Evolutionary conservation across 2,329 filamentous ascomycete species (phyloP), one percentile per base, ranked within the genome.

Genomic region (Fusarium sp.): DNA sequence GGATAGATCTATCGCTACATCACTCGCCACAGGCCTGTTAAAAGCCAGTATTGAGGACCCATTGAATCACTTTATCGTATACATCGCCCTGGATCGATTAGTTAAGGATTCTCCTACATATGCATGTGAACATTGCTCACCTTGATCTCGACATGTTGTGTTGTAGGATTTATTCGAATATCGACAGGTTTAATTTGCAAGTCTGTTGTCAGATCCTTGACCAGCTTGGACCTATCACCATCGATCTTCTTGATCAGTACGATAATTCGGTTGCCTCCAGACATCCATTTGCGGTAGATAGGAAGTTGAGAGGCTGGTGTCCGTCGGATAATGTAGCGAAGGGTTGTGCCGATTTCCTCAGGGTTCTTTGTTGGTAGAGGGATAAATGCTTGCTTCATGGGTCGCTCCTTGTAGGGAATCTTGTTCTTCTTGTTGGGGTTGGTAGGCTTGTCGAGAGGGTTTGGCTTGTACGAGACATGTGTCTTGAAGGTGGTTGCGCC

Each of bases 241-340:
- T 93, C 88, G 48, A 95, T 85, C 79, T 92, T 94, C 77, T 93
- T 91, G 56, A 99, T 80, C 56, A 88, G 79, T 7, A 95, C 96
- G 73, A 91, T 80, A 72, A 89, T 87, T 75, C 89, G 84, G 68
- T 92, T 96, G 15, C 93, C 92, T 51, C 93, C 93, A 14, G 88
- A 85, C 81, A 92, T 94, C 67, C 80, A 82, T 68, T 88, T 83
- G 17, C 89, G 83, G 80, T 98, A 99, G 43, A 98, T 86, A 23
- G 93, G 89, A 4, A 96, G 82, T 68, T 93, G 88, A 46, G 88
- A 86, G 36, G 87, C 89, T 2, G 83, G 81, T 4, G 93, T 95
- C 64, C 93, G 90, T 50, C 83, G 83, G 67, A 98, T 85, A 72
- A 89, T 85, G 82, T 94, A 97, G 12, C 87, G 85, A 23, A 70